Evolutionary conservation across 768 basidiomycete genomes (phyloP).

Genomic region (Hysterangium stoloniferum): DNA sequence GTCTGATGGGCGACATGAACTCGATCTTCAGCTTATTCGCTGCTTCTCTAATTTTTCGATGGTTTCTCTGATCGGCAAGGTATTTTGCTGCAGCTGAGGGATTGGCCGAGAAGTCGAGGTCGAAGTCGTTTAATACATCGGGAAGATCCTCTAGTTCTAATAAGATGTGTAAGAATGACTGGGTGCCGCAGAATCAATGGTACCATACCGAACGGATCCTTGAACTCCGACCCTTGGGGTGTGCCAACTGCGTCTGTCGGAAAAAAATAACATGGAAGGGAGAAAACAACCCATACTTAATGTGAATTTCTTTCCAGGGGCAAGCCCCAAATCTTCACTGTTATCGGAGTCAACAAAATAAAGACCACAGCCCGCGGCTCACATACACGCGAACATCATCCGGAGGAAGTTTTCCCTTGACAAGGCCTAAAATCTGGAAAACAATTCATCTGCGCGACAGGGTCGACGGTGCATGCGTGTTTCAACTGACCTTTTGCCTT

Average conservation of each 20-base stretch:
- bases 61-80: slow-evolving; percentile 71
- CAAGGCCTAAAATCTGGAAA: slow-evolving; percentile 57
- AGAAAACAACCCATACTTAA: slow-evolving; percentile 26
- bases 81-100: slow-evolving; percentile 50
- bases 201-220: slow-evolving; percentile 58
- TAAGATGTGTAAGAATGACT: background rate
- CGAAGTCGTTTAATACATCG: slow-evolving; percentile 72
- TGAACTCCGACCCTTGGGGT: slow-evolving; percentile 78
- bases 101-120: slow-evolving; percentile 68
- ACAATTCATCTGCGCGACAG: background rate
- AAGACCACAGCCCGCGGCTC: background rate
- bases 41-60: slow-evolving; percentile 71
- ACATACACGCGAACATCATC: slow-evolving; percentile 61
- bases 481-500: slow-evolving; percentile 53
- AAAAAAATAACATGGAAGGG: background rate
- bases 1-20: slow-evolving; percentile 67
- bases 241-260: slow-evolving; percentile 47
- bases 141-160: slow-evolving; percentile 58
- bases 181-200: background rate
- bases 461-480: too few relatives aligned
- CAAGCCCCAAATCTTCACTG: slow-evolving; percentile 53
- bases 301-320: slow-evolving; percentile 67
- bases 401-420: slow-evolving; percentile 73
- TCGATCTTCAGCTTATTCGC: slow-evolving; percentile 56
- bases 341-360: slow-evolving; percentile 1